Base-by-base conservation (phyloP, 345 rosid species). In the Arabidopsis arenosa region DNA sequence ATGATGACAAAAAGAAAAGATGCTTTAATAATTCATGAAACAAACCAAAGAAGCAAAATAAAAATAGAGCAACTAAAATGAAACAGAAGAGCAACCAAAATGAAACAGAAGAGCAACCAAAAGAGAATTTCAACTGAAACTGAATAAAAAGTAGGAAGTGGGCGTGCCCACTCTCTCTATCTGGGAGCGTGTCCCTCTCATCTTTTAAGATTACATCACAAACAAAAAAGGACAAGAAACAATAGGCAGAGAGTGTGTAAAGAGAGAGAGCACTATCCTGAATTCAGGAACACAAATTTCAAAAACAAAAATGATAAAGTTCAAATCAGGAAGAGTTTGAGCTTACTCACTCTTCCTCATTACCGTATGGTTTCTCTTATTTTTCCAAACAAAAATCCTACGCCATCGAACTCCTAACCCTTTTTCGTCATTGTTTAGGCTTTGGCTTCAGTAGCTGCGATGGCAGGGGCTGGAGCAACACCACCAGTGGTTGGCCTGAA, bases 401-500 rank as follows among this genome's bases (percentile, higher is more conserved):
- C 12, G 28, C 59, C 59, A 32, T 47, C 60, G 18, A 49, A 9
- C 18, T 63, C 17, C 68, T 72, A 75, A 58, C 21, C 21, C 26
- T 13, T 64, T 39, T 64, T 40, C 73, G 36, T 77, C 68, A 37
- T 64, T 61, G 41, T 71, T 71, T 70, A 57, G 21, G 75, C 53
- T 36, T 70, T 64, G 63, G 77, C 52, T 37, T 58, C 78, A 59
- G 63, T 62, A 74, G 83, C 47, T 33, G 79, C 80, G 45, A 85
- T 49, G 4, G 86, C 80, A 64, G 90, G 66, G 7, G 84, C 81
- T 66, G 93, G 92, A 65, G 92, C 58, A 79, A 73, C 89, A 60
- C 99, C 99, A 73, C 99, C 98, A 5, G 98, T 96, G 39, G 99
- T 96, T 40, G 97, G 98, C 88, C 98, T 93, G 85, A 78, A 80